phyloP scores from a whole-genome alignment of 169 alveolate species.

The Plasmodium sp. region DNA sequence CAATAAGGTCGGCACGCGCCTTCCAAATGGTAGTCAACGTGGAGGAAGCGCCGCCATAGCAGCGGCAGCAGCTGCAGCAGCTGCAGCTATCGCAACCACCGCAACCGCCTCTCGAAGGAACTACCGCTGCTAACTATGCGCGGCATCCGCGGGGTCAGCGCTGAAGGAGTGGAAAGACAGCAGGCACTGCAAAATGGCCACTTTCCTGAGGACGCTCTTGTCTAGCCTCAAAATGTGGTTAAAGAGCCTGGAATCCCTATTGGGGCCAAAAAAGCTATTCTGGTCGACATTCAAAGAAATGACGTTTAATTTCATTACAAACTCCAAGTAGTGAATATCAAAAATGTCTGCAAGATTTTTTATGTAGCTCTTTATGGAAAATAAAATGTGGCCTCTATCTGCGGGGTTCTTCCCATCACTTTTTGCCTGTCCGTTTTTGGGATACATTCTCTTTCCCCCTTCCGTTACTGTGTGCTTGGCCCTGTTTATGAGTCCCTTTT shows the following conservation, averaged over 20 bases:
- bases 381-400: constrained; percentile 42
- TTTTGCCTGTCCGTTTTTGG: neutral
- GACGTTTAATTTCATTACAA: constrained; percentile 62
- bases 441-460: neutral
- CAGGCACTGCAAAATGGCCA: constrained; percentile 52
- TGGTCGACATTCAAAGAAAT: constrained; percentile 63
- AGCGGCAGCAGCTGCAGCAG: neutral
- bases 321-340: constrained; percentile 61
- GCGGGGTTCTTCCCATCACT: neutral
- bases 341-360: constrained; percentile 40
- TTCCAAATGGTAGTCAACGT: neutral
- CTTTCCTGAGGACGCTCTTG: constrained; percentile 45
- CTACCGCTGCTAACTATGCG: neutral
- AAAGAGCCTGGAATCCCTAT: constrained; percentile 37
- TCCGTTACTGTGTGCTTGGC: neutral
- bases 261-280: constrained; percentile 64
- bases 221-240: constrained; percentile 64
- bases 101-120: neutral
- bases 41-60: neutral
- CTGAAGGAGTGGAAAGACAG: constrained; percentile 25
- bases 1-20: neutral
- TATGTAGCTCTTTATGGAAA: constrained; percentile 59
- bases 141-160: neutral
- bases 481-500: constrained; percentile 9
- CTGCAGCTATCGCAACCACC: too few species aligned